A percentile compares a stretch with the other conserved stretches of the same genome.
Conservation (phyloP, 1,139 yeast species). For the Protomyces inouyei region DNA sequence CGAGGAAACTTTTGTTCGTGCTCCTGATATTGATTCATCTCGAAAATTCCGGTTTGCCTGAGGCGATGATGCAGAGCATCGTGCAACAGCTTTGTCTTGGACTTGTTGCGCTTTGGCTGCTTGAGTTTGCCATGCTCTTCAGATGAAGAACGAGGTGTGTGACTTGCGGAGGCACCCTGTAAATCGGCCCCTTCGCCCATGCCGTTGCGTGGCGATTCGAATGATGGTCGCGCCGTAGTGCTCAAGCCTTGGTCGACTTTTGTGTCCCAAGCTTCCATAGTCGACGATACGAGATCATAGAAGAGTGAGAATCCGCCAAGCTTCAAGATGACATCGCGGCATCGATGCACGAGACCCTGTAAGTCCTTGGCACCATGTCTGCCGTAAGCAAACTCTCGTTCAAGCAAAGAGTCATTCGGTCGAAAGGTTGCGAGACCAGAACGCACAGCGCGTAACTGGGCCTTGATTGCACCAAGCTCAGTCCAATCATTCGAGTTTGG, state of each 20-base stretch:
- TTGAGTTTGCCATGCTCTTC: neutral
- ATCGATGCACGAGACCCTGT: constrained; percentile 3
- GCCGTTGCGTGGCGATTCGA: neutral
- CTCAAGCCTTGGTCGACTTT: neutral
- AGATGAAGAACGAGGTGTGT: neutral
- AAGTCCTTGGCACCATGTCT: constrained; percentile 26
- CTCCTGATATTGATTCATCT: constrained; percentile 27
- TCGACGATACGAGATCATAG: constrained; percentile 16
- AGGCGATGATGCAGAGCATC: constrained; percentile 25
- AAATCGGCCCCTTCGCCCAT: neutral
- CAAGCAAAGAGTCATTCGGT: constrained; percentile 12
- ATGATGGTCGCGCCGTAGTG: neutral
- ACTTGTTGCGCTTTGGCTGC: neutral
- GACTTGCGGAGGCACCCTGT: neutral
- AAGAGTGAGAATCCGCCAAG: constrained; percentile 23
- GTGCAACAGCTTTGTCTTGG: constrained; percentile 7
- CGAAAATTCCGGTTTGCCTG: constrained; percentile 28
- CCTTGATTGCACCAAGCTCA: constrained; percentile 16
- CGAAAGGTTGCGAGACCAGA: constrained; percentile 23
- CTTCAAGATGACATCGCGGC: constrained; percentile 18
- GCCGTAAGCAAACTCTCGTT: constrained; percentile 28
- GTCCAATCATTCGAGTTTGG: constrained; percentile 24
- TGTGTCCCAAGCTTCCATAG: constrained; percentile 4
- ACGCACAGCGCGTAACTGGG: constrained; percentile 5
- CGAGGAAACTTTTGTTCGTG: constrained; percentile 19